A percentile compares a stretch with the other conserved stretches of the same genome.
Evolutionary conservation across 1,139 yeast genomes (phyloP).

Genomic region (Yamadazyma atmosphaerica): DNA sequence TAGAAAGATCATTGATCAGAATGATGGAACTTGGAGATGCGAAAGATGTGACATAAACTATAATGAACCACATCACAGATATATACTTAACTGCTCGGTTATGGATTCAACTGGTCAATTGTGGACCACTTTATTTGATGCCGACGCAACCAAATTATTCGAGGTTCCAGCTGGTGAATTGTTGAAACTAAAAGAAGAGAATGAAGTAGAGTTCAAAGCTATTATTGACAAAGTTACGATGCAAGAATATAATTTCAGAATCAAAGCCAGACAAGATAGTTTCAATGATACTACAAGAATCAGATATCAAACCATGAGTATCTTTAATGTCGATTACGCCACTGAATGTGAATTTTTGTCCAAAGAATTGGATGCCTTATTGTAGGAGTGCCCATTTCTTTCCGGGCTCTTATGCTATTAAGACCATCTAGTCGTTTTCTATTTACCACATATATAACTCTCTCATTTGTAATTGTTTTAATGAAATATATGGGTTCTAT

Average conservation of each 20-base stretch:
- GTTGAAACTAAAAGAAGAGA: conserved; percentile 47
- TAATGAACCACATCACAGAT: conserved; percentile 73
- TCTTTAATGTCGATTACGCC: conserved; percentile 57
- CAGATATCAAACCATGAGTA: conserved; percentile 64
- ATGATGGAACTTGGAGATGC: conserved; percentile 86
- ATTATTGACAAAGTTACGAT: conserved; percentile 56
- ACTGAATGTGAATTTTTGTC: conserved; percentile 64
- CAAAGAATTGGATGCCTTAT: conserved; percentile 46
- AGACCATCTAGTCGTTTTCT: neutral
- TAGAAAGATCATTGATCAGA: conserved; percentile 74
- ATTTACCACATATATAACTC: neutral
- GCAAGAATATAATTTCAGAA: conserved; percentile 70
- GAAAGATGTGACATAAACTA: conserved; percentile 80
- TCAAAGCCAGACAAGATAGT: conserved; percentile 80
- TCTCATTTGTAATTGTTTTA: conserved; percentile 3
- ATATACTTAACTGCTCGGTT: conserved; percentile 68
- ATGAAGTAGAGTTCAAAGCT: conserved; percentile 48
- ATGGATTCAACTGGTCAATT: conserved; percentile 80
- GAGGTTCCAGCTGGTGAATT: conserved; percentile 73
- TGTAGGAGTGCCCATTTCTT: conserved; percentile 11
- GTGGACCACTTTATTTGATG: conserved; percentile 88
- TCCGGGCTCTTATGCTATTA: neutral
- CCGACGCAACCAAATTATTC: conserved; percentile 68
- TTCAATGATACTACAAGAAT: conserved; percentile 79
- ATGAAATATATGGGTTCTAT: conserved; percentile 2